phyloP scores from a whole-genome alignment of 2,329 filamentous ascomycete species.

The Tolypocladium paradoxum region DNA sequence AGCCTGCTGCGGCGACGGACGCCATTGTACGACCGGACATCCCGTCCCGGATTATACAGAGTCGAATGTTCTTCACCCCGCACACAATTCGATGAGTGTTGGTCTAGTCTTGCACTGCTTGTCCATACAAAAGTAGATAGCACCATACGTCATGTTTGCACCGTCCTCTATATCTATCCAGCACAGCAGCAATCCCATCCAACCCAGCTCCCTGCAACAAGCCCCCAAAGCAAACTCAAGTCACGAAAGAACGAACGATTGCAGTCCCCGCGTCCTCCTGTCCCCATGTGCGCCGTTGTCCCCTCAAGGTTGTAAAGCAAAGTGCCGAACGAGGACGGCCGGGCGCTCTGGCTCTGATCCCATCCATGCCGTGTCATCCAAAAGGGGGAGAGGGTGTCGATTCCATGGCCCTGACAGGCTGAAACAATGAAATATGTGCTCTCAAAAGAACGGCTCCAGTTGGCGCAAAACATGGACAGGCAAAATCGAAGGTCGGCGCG shows the following conservation, averaged over 20 bases:
- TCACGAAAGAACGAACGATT: not conserved
- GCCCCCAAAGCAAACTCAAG: not conserved
- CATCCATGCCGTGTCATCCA: not conserved
- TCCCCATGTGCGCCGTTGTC: not conserved
- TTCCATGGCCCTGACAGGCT: not conserved
- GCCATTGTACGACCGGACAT: not conserved
- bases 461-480: conserved; percentile 2
- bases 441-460: not conserved
- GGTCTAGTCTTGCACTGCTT: not conserved
- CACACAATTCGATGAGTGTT: not conserved
- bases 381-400: not conserved
- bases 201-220: conserved; percentile 1
- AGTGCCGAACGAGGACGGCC: not conserved
- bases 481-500: conserved; percentile 2
- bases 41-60: not conserved
- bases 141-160: conserved; percentile 9
- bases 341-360: not conserved
- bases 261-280: not conserved
- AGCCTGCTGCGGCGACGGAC: not conserved
- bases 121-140: not conserved
- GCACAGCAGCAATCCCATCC: conserved; percentile 6
- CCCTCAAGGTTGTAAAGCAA: conserved; percentile 1
- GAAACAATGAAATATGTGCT: conserved; percentile 3
- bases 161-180: conserved; percentile 10
- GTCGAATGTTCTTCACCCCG: not conserved